Evolutionary conservation across 1,284 basidiomycete species (phyloP), one percentile per base, ranked within the genome.

Genomic region (Ustilago curta): DNA sequence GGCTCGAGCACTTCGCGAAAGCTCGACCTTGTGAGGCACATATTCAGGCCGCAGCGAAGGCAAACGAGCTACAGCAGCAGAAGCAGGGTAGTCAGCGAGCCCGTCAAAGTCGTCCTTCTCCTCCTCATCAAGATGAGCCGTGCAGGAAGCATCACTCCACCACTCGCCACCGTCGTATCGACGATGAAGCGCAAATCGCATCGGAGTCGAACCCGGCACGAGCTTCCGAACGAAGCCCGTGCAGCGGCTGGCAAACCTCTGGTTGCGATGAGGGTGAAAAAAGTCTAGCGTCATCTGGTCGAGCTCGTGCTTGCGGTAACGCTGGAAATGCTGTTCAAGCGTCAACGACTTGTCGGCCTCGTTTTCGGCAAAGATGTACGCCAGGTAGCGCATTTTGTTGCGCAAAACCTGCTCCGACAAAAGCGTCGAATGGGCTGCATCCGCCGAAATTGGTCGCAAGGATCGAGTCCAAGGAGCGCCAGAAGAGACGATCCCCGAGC

Each of bases 221-320:
- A 85, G 77, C 76, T 88, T 88, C 27, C 87, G 82, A 25, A 87
- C 85, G 70, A 88, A 88, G 31, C 83, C 85, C 56, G 84, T 80
- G 47, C 87, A 84, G 29, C 87, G 85, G 3, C 77, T 67, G 59
- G 86, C 83, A 60, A 87, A 88, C 40, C 87, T 80, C 70, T 83
- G 66, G 31, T 84, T 85, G 27, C 76, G 76, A 27, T 72, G 59
- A 8, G 76, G 76, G 67, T 88, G 86, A 79, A 86, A 87, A 42
- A 83, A 85, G 80, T 88, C 87, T 18, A 87, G 78, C 29, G 85
- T 79, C 87, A 87, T 88, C 72, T 86, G 84, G n/a, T 84, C 85
- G 14, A 87, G 80, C 73, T 87, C 87, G 66, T 85, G 83, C 69
- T 80, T 80, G 23, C 87, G 81, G 76, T 85, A 87, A 23, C 83